These are phyloP conservation scores for Ophiostoma pallidulum DNA, from an alignment of 2,329 filamentous ascomycete species.

Conservation along the genomic window DNA sequence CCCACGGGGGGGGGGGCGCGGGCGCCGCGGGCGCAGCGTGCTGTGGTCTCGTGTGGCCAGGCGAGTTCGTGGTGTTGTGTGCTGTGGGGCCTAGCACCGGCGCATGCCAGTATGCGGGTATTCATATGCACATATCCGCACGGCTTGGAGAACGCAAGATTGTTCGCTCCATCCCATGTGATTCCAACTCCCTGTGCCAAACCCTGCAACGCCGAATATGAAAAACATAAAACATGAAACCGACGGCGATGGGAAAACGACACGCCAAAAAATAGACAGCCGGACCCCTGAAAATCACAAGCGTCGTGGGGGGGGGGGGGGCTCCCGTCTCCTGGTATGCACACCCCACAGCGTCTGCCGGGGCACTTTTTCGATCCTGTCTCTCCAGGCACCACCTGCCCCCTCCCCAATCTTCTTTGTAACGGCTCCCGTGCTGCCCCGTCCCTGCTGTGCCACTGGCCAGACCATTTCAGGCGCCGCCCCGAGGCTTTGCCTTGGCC, in stretches of 20 bases:
- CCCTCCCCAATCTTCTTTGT: too few species aligned
- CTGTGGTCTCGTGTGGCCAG: conserved; percentile 1
- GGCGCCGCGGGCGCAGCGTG: background rate
- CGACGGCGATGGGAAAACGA: background rate
- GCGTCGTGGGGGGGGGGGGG: too few species aligned
- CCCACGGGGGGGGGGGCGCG: too few species aligned
- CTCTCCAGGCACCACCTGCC: too few species aligned
- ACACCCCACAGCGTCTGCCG: too few species aligned
- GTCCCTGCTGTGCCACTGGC: background rate
- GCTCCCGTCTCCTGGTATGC: background rate
- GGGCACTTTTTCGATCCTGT: background rate
- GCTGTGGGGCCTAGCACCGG: background rate
- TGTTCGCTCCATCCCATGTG: conserved; percentile 1
- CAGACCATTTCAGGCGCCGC: conserved; percentile 35
- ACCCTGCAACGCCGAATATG: conserved; percentile 3
- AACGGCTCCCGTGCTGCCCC: background rate
- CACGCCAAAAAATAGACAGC: background rate
- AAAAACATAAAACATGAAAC: background rate
- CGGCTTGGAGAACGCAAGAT: too few species aligned
- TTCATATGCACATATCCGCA: background rate
- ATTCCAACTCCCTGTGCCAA: background rate
- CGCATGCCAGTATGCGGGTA: too few species aligned
- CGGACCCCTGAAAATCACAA: conserved; percentile 7
- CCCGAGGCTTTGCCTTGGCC: conserved; percentile 76
- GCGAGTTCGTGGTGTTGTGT: too few species aligned